Conservation (phyloP, 2,329 filamentous ascomycete species). For the Fusarium sp. region DNA sequence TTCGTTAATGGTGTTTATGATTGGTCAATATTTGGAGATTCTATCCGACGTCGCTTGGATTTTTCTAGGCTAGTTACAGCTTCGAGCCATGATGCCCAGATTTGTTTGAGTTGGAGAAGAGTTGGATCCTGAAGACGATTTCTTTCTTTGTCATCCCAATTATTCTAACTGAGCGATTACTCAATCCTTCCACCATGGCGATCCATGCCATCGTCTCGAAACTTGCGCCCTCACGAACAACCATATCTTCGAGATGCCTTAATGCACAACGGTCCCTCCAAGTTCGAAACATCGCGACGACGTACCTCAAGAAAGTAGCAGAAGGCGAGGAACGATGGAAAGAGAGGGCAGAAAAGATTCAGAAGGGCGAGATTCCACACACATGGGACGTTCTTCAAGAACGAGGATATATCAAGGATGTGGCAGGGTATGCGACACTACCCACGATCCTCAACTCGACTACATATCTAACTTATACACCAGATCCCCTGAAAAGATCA, state of each 20-base stretch:
- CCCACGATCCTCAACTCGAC: neutral
- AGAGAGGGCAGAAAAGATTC: constrained; percentile 56
- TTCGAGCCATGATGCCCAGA: constrained; percentile 22
- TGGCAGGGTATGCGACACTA: constrained; percentile 69
- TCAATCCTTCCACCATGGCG: constrained; percentile 39
- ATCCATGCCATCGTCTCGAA: constrained; percentile 36
- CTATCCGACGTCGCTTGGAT: constrained; percentile 37
- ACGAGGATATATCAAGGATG: constrained; percentile 77
- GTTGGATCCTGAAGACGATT: neutral
- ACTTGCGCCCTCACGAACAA: constrained; percentile 38
- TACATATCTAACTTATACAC: constrained; percentile 1
- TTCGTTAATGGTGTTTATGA: constrained; percentile 34
- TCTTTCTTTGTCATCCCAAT: neutral
- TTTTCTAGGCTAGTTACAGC: constrained; percentile 29
- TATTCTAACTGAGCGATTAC: neutral
- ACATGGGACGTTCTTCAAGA: constrained; percentile 74
- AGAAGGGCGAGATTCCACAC: constrained; percentile 58
- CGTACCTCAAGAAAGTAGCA: constrained; percentile 55
- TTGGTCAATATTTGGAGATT: constrained; percentile 41
- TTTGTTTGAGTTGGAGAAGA: constrained; percentile 11
- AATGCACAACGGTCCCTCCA: constrained; percentile 36
- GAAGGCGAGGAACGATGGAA: constrained; percentile 59
- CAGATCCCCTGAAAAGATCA: constrained; percentile 62
- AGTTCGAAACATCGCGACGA: constrained; percentile 51
- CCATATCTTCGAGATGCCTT: constrained; percentile 38